A percentile compares a stretch with the other conserved stretches of the same genome.
phyloP scores from a whole-genome alignment of 176 grass and related monocot genomes.

The Musa beccarii region DNA sequence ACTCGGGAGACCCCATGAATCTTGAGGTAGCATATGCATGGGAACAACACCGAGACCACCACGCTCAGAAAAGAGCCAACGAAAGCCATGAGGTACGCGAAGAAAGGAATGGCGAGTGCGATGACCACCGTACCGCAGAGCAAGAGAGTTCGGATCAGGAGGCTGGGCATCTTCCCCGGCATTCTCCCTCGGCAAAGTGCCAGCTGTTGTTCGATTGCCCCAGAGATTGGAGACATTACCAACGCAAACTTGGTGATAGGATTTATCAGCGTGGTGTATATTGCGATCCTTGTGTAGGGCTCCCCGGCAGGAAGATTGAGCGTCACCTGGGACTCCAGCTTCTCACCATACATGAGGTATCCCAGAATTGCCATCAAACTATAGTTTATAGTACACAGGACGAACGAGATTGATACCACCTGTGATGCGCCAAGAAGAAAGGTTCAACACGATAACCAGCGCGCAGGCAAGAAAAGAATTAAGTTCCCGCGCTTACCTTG shows the following conservation, averaged over 20 bases:
- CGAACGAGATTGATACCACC: slow-evolving; percentile 60
- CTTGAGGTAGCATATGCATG: slow-evolving; percentile 69
- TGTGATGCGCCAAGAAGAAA: slow-evolving; percentile 9
- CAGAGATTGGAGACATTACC: slow-evolving; percentile 44
- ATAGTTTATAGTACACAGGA: slow-evolving; percentile 53
- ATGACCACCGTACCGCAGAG: slow-evolving; percentile 48
- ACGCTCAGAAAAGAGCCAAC: slow-evolving; percentile 68
- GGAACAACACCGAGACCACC: slow-evolving; percentile 54
- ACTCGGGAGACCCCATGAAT: slow-evolving; percentile 36
- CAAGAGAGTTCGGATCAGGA: slow-evolving; percentile 34
- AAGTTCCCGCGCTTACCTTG: slow-evolving; percentile 27
- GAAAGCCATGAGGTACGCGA: slow-evolving; percentile 69
- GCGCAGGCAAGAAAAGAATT: background rate
- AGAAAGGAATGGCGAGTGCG: slow-evolving; percentile 60
- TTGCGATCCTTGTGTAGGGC: slow-evolving; percentile 51
- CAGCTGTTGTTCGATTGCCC: slow-evolving; percentile 46
- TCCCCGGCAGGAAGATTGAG: slow-evolving; percentile 61
- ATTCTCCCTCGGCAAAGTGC: slow-evolving; percentile 20
- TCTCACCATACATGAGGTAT: slow-evolving; percentile 71
- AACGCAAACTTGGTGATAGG: slow-evolving; percentile 74
- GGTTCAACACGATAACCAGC: too few relatives aligned
- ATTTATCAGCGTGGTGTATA: slow-evolving; percentile 67
- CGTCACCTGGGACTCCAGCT: slow-evolving; percentile 51
- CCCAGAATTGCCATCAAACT: slow-evolving; percentile 51
- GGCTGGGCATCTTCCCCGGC: background rate